phyloP scores from a whole-genome alignment of 805 yeast species.

The Saccharomycopsis selenospora region DNA sequence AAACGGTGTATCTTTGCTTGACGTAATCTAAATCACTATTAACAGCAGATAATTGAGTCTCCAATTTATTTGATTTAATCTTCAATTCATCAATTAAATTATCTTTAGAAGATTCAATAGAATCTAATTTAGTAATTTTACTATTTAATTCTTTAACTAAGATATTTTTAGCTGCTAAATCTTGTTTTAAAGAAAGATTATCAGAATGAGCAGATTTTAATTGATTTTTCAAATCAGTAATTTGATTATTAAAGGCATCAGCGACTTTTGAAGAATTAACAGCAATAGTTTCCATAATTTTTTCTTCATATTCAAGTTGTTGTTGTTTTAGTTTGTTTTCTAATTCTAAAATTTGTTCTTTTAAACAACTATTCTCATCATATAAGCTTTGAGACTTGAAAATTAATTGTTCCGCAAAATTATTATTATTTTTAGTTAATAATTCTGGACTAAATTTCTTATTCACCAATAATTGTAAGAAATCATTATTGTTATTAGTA shows the following conservation, averaged over 20 bases:
- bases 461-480: constrained; percentile 6
- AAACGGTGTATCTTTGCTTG: constrained; percentile 18
- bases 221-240: background rate
- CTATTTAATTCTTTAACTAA: background rate
- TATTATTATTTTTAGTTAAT: background rate
- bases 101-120: constrained; percentile 1
- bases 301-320: background rate
- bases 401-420: constrained; percentile 11
- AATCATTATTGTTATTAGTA: too few relatives aligned
- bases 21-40: constrained; percentile 15
- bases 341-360: constrained; percentile 9
- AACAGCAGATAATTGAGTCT: constrained; percentile 6
- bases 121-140: background rate
- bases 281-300: background rate
- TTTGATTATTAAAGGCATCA: background rate
- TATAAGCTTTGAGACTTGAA: constrained; percentile 9
- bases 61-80: constrained; percentile 1
- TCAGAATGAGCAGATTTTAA: background rate
- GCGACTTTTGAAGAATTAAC: constrained; percentile 4
- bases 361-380: constrained; percentile 14
- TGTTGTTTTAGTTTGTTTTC: constrained; percentile 4
- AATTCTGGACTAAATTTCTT: constrained; percentile 3
- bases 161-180: background rate
- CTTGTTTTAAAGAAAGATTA: background rate
- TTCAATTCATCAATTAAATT: background rate